phyloP scores from a whole-genome alignment of 495 filamentous ascomycete species.

The Evernia prunastri region DNA sequence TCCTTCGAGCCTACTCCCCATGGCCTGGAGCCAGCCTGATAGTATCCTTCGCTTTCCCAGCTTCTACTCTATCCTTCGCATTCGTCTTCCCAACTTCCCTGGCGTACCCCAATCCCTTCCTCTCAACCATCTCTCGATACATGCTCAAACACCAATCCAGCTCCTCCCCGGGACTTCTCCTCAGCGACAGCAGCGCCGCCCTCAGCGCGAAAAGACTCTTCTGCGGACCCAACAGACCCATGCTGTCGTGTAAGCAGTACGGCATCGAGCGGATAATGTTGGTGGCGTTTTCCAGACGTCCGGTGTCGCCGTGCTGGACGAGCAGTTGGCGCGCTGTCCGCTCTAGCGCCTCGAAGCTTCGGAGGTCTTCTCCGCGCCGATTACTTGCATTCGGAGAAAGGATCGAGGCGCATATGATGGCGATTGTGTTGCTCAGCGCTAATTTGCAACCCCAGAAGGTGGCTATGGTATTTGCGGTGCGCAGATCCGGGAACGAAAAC shows the following conservation, averaged over 20 bases:
- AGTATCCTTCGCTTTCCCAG: neutral
- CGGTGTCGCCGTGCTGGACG: neutral
- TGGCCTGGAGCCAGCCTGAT: neutral
- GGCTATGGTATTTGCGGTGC: neutral
- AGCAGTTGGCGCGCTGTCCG: neutral
- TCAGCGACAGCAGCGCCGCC: slow-evolving; percentile 1
- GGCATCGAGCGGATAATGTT: slow-evolving; percentile 1
- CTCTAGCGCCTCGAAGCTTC: neutral
- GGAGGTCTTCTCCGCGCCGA: neutral
- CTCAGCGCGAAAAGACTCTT: neutral
- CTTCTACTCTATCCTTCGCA: neutral
- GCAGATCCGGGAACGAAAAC: neutral
- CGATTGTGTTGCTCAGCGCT: slow-evolving; percentile 2
- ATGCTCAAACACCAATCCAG: neutral
- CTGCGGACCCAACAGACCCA: neutral
- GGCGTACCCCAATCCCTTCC: neutral
- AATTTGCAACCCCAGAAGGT: neutral
- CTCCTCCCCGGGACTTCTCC: neutral
- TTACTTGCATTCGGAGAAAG: neutral
- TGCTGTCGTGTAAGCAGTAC: slow-evolving; percentile 3
- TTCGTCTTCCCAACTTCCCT: neutral
- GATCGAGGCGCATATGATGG: neutral
- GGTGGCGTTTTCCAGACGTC: neutral
- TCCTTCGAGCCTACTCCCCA: neutral
- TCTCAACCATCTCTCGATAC: neutral